Percentiles rank a stretch among this genome's conserved stretches.
These are phyloP conservation scores for Claviceps paspali DNA, from an alignment of 2,329 filamentous ascomycete genomes.

Conservation along the genomic window DNA sequence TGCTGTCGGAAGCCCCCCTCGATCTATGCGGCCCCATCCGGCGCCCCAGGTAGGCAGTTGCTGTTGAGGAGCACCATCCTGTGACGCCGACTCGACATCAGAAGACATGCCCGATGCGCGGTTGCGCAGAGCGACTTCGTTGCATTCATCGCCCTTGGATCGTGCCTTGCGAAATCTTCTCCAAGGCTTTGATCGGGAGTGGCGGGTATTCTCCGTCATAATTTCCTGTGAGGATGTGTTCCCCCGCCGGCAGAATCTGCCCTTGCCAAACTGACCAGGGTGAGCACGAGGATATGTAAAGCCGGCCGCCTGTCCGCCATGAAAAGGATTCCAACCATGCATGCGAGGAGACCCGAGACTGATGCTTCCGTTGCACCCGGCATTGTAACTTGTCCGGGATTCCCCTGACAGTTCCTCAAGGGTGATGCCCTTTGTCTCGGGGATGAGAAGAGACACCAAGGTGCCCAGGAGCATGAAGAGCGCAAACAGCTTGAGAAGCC, in stretches of 20 bases:
- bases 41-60: conserved; percentile 13
- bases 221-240: conserved; percentile 30
- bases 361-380: conserved; percentile 35
- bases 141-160: conserved; percentile 13
- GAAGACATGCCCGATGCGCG: conserved; percentile 2
- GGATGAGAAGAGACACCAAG: conserved; percentile 55
- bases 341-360: conserved; percentile 17
- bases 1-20: conserved; percentile 10
- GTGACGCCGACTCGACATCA: conserved; percentile 1
- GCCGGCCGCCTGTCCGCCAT: conserved; percentile 34
- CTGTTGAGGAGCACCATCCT: conserved; percentile 2
- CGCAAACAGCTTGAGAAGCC: conserved; percentile 63
- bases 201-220: conserved; percentile 12
- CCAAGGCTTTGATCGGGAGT: conserved; percentile 16
- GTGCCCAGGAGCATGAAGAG: conserved; percentile 66
- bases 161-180: conserved; percentile 14
- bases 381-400: conserved; percentile 41
- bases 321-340: conserved; percentile 30
- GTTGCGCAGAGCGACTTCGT: conserved; percentile 19
- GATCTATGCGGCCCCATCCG: conserved; percentile 18
- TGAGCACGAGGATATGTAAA: conserved; percentile 29
- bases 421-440: conserved; percentile 61
- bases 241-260: conserved; percentile 18
- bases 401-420: conserved; percentile 58
- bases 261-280: conserved; percentile 11